Conservation (phyloP, 1,284 basidiomycete species). For the Entoloma clypeatum region DNA sequence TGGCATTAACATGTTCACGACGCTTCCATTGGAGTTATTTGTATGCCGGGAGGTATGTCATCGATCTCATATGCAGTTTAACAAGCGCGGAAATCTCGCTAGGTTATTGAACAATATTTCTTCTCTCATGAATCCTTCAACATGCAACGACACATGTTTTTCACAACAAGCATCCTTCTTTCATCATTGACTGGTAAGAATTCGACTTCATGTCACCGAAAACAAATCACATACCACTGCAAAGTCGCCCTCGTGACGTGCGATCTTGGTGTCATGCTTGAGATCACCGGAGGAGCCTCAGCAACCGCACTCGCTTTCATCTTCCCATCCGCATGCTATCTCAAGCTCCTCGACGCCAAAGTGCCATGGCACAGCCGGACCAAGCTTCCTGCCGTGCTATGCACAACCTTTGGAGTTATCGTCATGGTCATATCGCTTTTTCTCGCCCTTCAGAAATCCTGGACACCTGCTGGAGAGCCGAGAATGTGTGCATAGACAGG, state of each 20-base stretch:
- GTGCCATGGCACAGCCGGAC: slow-evolving; percentile 62
- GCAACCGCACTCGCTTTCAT: slow-evolving; percentile 95
- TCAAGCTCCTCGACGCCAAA: slow-evolving; percentile 62
- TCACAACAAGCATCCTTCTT: slow-evolving; percentile 84
- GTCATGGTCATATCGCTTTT: slow-evolving; percentile 80
- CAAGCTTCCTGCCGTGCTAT: slow-evolving; percentile 73
- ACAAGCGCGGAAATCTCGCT: slow-evolving; percentile 8
- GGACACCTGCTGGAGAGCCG: slow-evolving; percentile 65
- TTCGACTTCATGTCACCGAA: slow-evolving; percentile 4
- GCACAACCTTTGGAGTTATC: slow-evolving; percentile 70
- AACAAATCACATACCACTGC: slow-evolving; percentile 4
- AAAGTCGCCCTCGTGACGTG: slow-evolving; percentile 90
- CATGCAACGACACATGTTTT: slow-evolving; percentile 82
- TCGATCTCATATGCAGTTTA: background rate
- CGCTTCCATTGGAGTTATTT: slow-evolving; percentile 88
- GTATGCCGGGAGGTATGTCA: slow-evolving; percentile 82
- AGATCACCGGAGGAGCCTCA: slow-evolving; percentile 93
- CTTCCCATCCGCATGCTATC: slow-evolving; percentile 86
- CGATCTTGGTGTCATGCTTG: slow-evolving; percentile 95
- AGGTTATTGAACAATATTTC: slow-evolving; percentile 93
- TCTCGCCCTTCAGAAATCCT: slow-evolving; percentile 72
- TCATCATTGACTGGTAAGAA: slow-evolving; percentile 77
- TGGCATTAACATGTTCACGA: slow-evolving; percentile 98
- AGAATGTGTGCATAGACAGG: slow-evolving; percentile 65
- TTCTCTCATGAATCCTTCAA: slow-evolving; percentile 83